phyloP scores from a whole-genome alignment of 1,284 basidiomycete species.

The Cryptococcus sp. region DNA sequence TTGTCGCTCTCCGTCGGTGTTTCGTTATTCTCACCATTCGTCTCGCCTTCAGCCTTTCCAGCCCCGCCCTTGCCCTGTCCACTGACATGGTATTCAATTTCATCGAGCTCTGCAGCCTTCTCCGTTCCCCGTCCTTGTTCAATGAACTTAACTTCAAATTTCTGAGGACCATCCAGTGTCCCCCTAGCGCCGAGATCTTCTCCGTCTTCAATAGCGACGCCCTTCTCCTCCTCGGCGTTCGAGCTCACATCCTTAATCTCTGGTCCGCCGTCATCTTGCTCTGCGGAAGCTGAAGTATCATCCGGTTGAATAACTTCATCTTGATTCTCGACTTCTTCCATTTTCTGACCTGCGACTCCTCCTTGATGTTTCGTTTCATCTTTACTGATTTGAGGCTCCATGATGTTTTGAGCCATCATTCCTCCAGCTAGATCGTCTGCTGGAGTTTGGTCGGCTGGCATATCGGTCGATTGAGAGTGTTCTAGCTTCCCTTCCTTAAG shows the following conservation, averaged over 20 bases:
- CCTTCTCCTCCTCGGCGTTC: not conserved
- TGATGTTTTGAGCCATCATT: conserved; percentile 16
- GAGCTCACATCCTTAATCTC: too few species aligned
- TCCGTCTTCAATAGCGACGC: not conserved
- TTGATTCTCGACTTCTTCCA: conserved; percentile 25
- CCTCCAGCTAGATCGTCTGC: conserved; percentile 16
- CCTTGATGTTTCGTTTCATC: conserved; percentile 24
- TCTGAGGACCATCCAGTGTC: not conserved
- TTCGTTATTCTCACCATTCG: not conserved
- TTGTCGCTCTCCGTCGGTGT: not conserved
- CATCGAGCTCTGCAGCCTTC: not conserved
- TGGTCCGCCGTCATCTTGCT: not conserved
- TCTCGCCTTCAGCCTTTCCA: not conserved
- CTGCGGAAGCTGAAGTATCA: not conserved
- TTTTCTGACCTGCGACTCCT: conserved; percentile 22
- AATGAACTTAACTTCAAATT: not conserved
- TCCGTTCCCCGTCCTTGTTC: not conserved
- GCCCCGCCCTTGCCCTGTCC: not conserved
- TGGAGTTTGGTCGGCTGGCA: conserved; percentile 4
- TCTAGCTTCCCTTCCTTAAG: conserved; percentile 23
- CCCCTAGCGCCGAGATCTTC: not conserved
- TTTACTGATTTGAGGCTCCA: conserved; percentile 12
- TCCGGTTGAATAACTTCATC: conserved; percentile 15
- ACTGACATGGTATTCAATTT: not conserved
- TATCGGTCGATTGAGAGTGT: not conserved